Evolutionary conservation across 768 basidiomycete species (phyloP).

Genomic region (Trametes cubensis): DNA sequence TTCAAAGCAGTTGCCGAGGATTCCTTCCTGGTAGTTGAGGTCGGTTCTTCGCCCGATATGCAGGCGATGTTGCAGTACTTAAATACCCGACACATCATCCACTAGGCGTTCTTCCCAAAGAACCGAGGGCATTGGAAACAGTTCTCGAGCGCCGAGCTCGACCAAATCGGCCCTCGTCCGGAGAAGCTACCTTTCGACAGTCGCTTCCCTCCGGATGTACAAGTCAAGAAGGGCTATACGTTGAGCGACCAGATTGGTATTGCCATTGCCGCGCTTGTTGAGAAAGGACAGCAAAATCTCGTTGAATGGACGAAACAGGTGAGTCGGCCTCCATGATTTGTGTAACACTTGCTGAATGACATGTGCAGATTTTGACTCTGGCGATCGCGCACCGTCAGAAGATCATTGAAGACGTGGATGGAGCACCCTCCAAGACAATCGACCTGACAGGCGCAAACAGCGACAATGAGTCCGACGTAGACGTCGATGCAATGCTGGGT

Average conservation of each 20-base stretch:
- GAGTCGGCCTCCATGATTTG: slow-evolving; percentile 32
- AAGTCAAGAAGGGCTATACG: slow-evolving; percentile 84
- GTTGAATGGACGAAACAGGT: slow-evolving; percentile 86
- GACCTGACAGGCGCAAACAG: slow-evolving; percentile 37
- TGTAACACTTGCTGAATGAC: slow-evolving; percentile 4
- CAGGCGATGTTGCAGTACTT: background rate
- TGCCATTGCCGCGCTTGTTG: slow-evolving; percentile 71
- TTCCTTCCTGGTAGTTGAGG: slow-evolving; percentile 87
- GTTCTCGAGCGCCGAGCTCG: slow-evolving; percentile 76
- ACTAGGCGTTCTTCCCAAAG: slow-evolving; percentile 86
- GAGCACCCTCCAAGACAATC: slow-evolving; percentile 31
- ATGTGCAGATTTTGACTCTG: slow-evolving; percentile 56
- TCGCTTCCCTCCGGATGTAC: slow-evolving; percentile 64
- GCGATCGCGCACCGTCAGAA: slow-evolving; percentile 61
- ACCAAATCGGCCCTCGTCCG: slow-evolving; percentile 43
- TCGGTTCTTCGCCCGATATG: slow-evolving; percentile 39
- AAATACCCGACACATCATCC: too few relatives aligned
- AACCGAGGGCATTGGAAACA: slow-evolving; percentile 86
- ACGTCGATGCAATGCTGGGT: slow-evolving; percentile 36
- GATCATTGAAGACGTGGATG: slow-evolving; percentile 65
- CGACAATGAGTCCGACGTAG: slow-evolving; percentile 38
- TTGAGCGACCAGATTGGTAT: slow-evolving; percentile 92
- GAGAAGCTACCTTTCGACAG: slow-evolving; percentile 43
- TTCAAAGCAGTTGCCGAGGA: slow-evolving; percentile 90
- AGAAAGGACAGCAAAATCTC: slow-evolving; percentile 61